Conservation (phyloP, 352 stramenopile genomes). For the Globisporangium parvum region DNA sequence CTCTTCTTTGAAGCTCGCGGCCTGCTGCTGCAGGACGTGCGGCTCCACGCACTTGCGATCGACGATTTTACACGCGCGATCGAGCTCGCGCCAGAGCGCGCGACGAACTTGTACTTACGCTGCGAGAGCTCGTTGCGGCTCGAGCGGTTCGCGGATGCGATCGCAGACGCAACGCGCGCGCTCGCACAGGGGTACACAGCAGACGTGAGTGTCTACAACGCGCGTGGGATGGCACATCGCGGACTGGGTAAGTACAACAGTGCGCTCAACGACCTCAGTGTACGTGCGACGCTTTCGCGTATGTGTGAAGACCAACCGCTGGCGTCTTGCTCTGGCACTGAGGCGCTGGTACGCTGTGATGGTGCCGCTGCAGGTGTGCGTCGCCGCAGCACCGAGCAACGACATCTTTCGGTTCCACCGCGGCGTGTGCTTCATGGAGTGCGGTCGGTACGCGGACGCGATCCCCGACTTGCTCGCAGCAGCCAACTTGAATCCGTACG, state of each 20-base stretch:
- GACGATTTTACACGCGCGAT: conserved; percentile 39
- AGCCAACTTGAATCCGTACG: conserved; percentile 22
- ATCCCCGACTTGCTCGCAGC: conserved; percentile 48
- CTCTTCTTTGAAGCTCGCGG: conserved; percentile 53
- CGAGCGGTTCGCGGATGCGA: conserved; percentile 28
- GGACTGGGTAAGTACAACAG: conserved; percentile 51
- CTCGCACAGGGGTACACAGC: conserved; percentile 17
- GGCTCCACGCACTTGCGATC: conserved; percentile 39
- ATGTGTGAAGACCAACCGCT: background rate
- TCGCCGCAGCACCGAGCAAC: conserved; percentile 32
- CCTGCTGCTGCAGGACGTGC: conserved; percentile 55
- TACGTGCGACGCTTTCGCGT: conserved; percentile 12
- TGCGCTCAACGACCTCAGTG: conserved; percentile 51
- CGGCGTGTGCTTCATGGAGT: conserved; percentile 55
- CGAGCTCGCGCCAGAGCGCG: conserved; percentile 9
- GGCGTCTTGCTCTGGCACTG: background rate
- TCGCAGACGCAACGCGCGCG: conserved; percentile 36
- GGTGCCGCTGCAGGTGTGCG: conserved; percentile 22
- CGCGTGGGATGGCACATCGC: conserved; percentile 45
- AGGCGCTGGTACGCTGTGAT: background rate
- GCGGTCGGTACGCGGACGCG: conserved; percentile 34
- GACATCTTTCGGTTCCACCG: conserved; percentile 68
- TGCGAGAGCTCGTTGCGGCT: conserved; percentile 42
- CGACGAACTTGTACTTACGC: conserved; percentile 32
- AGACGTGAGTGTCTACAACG: conserved; percentile 43